Conservation (phyloP, 805 yeast genomes). For the Metschnikowia amazonensis region DNA sequence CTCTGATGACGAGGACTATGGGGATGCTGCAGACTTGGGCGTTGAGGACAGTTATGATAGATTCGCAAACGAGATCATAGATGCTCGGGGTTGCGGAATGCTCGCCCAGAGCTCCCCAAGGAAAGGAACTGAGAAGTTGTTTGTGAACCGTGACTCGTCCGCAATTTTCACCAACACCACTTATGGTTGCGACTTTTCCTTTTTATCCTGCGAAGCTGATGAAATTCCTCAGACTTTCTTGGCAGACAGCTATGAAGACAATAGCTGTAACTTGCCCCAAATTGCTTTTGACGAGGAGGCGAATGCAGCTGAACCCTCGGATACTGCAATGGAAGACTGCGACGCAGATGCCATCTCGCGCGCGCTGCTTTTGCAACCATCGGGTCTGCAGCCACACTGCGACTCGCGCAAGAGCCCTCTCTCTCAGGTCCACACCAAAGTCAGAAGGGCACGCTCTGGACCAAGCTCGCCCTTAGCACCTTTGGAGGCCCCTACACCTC, state of each 20-base stretch:
- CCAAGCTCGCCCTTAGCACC: neutral
- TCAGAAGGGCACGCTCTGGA: neutral
- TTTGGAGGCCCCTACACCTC: neutral
- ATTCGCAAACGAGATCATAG: neutral
- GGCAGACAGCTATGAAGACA: neutral
- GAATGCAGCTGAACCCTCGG: neutral
- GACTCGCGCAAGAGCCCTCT: neutral
- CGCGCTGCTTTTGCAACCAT: constrained; percentile 4
- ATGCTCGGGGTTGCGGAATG: neutral
- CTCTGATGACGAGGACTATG: constrained; percentile 2
- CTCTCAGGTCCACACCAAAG: neutral
- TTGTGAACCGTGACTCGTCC: neutral
- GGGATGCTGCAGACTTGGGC: neutral
- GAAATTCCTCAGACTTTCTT: neutral
- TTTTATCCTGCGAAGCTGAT: neutral
- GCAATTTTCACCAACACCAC: neutral
- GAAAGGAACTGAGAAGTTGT: neutral
- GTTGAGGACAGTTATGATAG: neutral
- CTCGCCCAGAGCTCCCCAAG: neutral
- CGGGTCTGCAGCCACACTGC: constrained; percentile 1
- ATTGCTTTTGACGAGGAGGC: neutral
- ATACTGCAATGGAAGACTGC: neutral
- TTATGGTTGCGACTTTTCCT: too few species aligned
- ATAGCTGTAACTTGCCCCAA: neutral
- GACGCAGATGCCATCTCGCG: neutral